Evolutionary conservation across 2,329 filamentous ascomycete species (phyloP), one percentile per base, ranked within the genome.

Genomic region (Fusarium haematococcum): DNA sequence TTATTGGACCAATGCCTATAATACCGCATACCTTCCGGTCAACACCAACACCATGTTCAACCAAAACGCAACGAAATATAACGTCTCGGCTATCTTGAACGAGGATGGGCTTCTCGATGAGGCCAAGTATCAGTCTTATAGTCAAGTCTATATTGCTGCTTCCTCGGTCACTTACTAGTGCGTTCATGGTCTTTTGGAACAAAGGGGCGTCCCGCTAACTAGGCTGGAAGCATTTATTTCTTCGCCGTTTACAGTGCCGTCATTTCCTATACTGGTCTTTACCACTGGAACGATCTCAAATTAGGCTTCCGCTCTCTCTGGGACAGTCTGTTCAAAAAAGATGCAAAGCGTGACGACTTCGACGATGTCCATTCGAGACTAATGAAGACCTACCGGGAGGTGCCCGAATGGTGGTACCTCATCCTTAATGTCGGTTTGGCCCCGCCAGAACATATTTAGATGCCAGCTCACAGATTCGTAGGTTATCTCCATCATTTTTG

Each of bases 331-430:
- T 37, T 37, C 41, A 75, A 52, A 23, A 70, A 73, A 18, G 23
- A 68, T 0, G 41, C 58, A 45, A 66, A 67, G 18, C 18, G 45
- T 5, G 58, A 57, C 0, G 67, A 77, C 6, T 82, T 84, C 20
- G 83, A 82, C 62, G 85, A 88, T 70, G 75, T 85, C 1, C 84
- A 87, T 48, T 84, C 78, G 5, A 78, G 83, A 0, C 76, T 85
- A 2, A 87, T 88, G 85, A 73, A 79, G 5, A 80, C 78, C 2
- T 88, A 87, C 70, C 77, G 80, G 0, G 86, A 87, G 60, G 85
- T 87, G 0, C 86, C 86, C 0, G 85, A 87, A 65, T 88, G 86
- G 86, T 88, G 86, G 81, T 83, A 81, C 27, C 14, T 77, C 1
- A 27, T 76, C 8, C 65, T 77, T 3, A 77, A 77, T 20, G 69